Percentiles rank a stretch among this genome's conserved stretches.
Conservation (phyloP, 345 rosid species). For the Populus pruinosa region DNA sequence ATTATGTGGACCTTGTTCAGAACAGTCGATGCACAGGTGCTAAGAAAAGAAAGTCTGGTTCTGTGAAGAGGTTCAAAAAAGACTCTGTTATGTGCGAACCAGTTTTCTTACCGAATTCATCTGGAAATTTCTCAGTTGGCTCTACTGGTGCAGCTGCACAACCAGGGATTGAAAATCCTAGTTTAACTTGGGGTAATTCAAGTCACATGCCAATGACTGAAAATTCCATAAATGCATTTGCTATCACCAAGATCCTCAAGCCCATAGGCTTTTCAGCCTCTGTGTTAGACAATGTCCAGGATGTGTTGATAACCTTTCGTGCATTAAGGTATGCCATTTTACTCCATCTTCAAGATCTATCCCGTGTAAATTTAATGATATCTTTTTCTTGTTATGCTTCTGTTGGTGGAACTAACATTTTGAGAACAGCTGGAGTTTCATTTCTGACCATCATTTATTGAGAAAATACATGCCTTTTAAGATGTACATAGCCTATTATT, state of each 20-base stretch:
- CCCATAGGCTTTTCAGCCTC: conserved; percentile 70
- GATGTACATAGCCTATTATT: not conserved
- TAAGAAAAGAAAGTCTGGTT: conserved; percentile 83
- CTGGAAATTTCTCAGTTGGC: conserved; percentile 38
- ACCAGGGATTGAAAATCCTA: conserved; percentile 42
- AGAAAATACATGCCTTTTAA: not conserved
- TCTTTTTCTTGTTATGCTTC: not conserved
- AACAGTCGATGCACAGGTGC: conserved; percentile 67
- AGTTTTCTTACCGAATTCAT: conserved; percentile 30
- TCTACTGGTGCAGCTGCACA: conserved; percentile 40
- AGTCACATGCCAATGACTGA: conserved; percentile 37
- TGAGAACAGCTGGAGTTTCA: not conserved
- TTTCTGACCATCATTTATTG: not conserved
- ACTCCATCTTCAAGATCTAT: not conserved
- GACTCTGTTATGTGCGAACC: conserved; percentile 41
- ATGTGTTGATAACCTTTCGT: conserved; percentile 66
- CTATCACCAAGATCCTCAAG: conserved; percentile 63
- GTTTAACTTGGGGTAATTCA: conserved; percentile 29
- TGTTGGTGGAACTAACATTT: not conserved
- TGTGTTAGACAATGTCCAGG: conserved; percentile 52
- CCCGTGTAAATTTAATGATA: not conserved
- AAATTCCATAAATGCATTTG: conserved; percentile 36
- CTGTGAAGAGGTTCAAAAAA: conserved; percentile 91
- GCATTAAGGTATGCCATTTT: conserved; percentile 68
- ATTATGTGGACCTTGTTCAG: conserved; percentile 43